These are phyloP conservation scores for Pythium apleroticum DNA, from an alignment of 352 stramenopile species.

Conservation along the genomic window DNA sequence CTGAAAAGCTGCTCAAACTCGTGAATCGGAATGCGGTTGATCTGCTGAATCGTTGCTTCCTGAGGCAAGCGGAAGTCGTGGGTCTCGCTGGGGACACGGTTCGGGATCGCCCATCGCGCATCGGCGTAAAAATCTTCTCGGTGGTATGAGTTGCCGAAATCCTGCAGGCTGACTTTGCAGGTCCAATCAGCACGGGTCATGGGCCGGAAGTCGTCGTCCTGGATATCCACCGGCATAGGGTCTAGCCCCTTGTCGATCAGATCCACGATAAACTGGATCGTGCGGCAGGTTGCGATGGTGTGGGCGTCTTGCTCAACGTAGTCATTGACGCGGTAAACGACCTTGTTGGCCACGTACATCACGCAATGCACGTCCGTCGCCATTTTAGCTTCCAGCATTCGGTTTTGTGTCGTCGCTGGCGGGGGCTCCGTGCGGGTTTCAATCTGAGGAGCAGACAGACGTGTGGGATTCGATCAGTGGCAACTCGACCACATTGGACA, in stretches of 20 bases:
- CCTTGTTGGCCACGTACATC: slow-evolving; percentile 46
- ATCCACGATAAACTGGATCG: slow-evolving; percentile 64
- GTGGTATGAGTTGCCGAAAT: slow-evolving; percentile 38
- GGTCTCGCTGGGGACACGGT: slow-evolving; percentile 26
- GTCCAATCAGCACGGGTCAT: slow-evolving; percentile 40
- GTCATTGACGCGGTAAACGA: slow-evolving; percentile 50
- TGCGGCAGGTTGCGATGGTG: slow-evolving; percentile 45
- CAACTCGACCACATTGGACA: background rate
- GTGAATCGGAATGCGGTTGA: slow-evolving; percentile 39
- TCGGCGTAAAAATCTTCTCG: slow-evolving; percentile 62
- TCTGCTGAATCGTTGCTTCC: slow-evolving; percentile 42
- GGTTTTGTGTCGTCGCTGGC: slow-evolving; percentile 7
- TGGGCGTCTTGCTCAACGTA: slow-evolving; percentile 50
- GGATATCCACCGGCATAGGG: slow-evolving; percentile 38
- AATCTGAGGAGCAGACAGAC: background rate
- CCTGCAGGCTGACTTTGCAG: slow-evolving; percentile 50
- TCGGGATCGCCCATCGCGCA: slow-evolving; percentile 45
- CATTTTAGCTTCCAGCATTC: slow-evolving; percentile 19
- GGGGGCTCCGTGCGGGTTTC: slow-evolving; percentile 12
- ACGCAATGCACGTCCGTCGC: slow-evolving; percentile 12
- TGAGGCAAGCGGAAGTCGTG: slow-evolving; percentile 28
- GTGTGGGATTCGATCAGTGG: background rate
- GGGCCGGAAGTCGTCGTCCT: slow-evolving; percentile 24
- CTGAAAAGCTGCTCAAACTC: slow-evolving; percentile 43
- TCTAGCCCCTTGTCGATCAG: slow-evolving; percentile 70